Evolutionary conservation across 2,329 filamentous ascomycete genomes (phyloP).

Genomic region (Graphilbum ipis-grandicollis): DNA sequence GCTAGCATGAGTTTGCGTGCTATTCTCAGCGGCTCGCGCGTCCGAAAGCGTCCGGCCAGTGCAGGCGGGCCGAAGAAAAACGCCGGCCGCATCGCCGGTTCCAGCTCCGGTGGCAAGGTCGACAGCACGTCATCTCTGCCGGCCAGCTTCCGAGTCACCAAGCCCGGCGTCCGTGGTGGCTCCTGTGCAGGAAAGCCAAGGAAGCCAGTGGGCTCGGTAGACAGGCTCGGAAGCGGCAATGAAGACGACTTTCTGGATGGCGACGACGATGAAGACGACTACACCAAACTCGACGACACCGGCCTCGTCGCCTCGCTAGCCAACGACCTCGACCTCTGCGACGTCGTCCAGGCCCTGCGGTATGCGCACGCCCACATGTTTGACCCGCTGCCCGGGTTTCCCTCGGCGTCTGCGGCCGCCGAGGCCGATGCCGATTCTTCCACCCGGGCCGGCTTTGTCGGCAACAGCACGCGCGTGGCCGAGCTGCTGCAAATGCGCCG

Average conservation of each 20-base stretch:
- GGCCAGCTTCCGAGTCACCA: conserved; percentile 7
- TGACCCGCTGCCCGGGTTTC: conserved; percentile 38
- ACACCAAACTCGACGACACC: conserved; percentile 35
- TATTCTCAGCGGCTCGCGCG: conserved; percentile 10
- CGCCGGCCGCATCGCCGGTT: neutral
- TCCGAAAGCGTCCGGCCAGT: conserved; percentile 6
- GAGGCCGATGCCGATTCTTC: neutral
- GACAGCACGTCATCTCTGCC: conserved; percentile 8
- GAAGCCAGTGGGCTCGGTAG: neutral
- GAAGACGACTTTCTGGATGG: conserved; percentile 22
- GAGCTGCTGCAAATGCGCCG: conserved; percentile 45
- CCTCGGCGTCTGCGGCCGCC: conserved; percentile 8
- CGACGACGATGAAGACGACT: conserved; percentile 2
- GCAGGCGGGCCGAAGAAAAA: neutral
- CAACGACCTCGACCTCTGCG: conserved; percentile 36
- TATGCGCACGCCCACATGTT: conserved; percentile 48
- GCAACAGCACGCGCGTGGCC: conserved; percentile 27
- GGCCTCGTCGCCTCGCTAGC: conserved; percentile 38
- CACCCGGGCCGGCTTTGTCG: conserved; percentile 4
- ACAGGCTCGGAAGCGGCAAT: conserved; percentile 11
- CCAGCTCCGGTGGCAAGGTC: conserved; percentile 6
- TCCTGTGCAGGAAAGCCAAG: neutral
- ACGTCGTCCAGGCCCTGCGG: conserved; percentile 47
- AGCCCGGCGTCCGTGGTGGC: conserved; percentile 2
- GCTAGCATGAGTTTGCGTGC: conserved; percentile 11